Conservation (phyloP, 2,329 filamentous ascomycete species). For the Xylariomycetidae sp. region DNA sequence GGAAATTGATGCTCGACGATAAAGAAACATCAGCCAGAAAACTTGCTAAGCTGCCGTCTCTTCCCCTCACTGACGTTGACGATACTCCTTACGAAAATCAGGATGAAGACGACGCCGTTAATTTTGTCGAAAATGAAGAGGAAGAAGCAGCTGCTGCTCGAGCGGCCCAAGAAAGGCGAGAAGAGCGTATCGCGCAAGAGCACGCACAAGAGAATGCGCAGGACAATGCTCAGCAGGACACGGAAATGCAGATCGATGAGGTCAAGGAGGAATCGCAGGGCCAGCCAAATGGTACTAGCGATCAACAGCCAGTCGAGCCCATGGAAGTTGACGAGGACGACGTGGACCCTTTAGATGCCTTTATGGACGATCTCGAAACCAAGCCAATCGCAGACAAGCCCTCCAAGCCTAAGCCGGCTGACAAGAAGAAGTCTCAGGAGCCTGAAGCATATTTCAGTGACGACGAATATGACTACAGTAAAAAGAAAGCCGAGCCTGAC, state of each 20-base stretch:
- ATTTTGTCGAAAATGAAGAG: slow-evolving; percentile 79
- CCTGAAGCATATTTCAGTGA: slow-evolving; percentile 87
- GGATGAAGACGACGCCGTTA: slow-evolving; percentile 66
- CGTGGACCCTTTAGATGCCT: slow-evolving; percentile 90
- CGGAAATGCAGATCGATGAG: slow-evolving; percentile 36
- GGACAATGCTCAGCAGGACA: slow-evolving; percentile 46
- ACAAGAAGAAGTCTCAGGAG: slow-evolving; percentile 54
- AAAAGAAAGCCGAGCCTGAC: slow-evolving; percentile 43
- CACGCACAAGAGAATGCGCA: too few species aligned
- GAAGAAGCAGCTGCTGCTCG: slow-evolving; percentile 81
- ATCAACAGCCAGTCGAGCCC: slow-evolving; percentile 29
- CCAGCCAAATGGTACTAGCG: slow-evolving; percentile 19
- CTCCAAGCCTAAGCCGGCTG: slow-evolving; percentile 31
- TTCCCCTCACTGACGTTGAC: slow-evolving; percentile 61
- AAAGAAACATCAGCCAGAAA: slow-evolving; percentile 84
- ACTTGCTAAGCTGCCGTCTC: slow-evolving; percentile 81
- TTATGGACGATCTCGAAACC: slow-evolving; percentile 71
- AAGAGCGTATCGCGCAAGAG: slow-evolving; percentile 56
- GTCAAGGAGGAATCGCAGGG: slow-evolving; percentile 16
- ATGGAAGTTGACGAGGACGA: slow-evolving; percentile 65
- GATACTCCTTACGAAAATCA: slow-evolving; percentile 57
- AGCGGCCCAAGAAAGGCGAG: slow-evolving; percentile 79
- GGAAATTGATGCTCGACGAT: slow-evolving; percentile 79
- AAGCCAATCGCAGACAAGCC: slow-evolving; percentile 23
- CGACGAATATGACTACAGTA: slow-evolving; percentile 61